Evolutionary conservation across 2,329 filamentous ascomycete species (phyloP).

Genomic region (Colletotrichum graminicola): DNA sequence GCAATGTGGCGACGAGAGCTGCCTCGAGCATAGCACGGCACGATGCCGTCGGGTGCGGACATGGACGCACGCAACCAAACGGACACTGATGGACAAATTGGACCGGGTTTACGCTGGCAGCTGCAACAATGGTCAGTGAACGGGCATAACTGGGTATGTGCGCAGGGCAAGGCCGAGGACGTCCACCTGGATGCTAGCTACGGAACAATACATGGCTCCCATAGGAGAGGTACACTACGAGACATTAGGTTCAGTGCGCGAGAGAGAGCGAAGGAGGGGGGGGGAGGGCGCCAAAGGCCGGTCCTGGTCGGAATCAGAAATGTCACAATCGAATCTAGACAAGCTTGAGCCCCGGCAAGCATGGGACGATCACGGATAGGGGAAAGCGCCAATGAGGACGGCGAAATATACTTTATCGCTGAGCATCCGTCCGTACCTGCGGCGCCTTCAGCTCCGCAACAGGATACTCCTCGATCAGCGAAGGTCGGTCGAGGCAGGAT

Average conservation of each 20-base stretch:
- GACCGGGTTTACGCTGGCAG: slow-evolving; percentile 13
- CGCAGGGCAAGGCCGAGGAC: slow-evolving; percentile 6
- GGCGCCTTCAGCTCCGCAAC: background rate
- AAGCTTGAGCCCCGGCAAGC: slow-evolving; percentile 8
- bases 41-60: slow-evolving; percentile 10
- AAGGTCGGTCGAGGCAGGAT: background rate
- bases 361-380: slow-evolving; percentile 34
- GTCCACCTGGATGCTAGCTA: background rate
- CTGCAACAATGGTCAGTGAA: background rate
- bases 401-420: slow-evolving; percentile 3
- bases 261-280: background rate
- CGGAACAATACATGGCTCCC: background rate
- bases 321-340: slow-evolving; percentile 17
- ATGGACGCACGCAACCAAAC: slow-evolving; percentile 10
- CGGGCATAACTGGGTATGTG: slow-evolving; percentile 1
- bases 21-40: background rate
- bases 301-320: slow-evolving; percentile 23
- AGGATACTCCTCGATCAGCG: background rate
- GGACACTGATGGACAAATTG: slow-evolving; percentile 24
- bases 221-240: background rate
- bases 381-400: slow-evolving; percentile 1
- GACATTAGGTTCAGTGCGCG: background rate
- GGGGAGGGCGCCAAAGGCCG: slow-evolving; percentile 6
- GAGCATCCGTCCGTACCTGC: slow-evolving; percentile 1
- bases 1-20: background rate